Conservation (phyloP, 2,329 filamentous ascomycete species). For the Ophiostoma montium region DNA sequence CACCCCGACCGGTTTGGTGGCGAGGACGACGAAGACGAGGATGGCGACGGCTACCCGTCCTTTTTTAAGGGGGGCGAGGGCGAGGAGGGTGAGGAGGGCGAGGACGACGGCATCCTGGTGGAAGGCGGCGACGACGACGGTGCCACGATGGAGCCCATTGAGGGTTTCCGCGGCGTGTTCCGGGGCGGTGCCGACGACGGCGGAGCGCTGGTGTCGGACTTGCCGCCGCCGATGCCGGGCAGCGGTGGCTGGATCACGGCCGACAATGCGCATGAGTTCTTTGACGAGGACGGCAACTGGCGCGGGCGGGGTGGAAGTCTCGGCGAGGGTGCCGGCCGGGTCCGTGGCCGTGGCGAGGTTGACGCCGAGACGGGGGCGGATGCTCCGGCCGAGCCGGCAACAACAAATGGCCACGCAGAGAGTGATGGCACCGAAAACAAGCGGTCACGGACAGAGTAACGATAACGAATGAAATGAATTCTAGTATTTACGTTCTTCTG, state of each 20-base stretch:
- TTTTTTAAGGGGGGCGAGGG: conserved; percentile 40
- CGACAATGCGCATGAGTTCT: conserved; percentile 76
- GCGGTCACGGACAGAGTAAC: conserved; percentile 30
- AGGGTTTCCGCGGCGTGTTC: conserved; percentile 44
- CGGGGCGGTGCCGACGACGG: conserved; percentile 19
- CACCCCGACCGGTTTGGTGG: conserved; percentile 55
- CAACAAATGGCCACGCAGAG: conserved; percentile 10
- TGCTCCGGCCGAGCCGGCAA: background rate
- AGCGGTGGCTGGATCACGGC: conserved; percentile 79
- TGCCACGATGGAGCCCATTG: conserved; percentile 33
- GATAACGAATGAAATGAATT: too few species aligned
- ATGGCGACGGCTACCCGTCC: conserved; percentile 36
- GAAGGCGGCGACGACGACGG: conserved; percentile 31
- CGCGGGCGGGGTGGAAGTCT: conserved; percentile 40
- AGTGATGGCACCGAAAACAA: conserved; percentile 30
- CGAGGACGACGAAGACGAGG: conserved; percentile 41
- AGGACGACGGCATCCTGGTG: conserved; percentile 35
- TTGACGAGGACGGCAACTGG: conserved; percentile 71
- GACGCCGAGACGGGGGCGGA: conserved; percentile 25
- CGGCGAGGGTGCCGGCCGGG: conserved; percentile 50
- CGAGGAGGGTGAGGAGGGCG: conserved; percentile 37
- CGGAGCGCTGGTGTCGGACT: conserved; percentile 30
- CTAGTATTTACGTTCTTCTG: too few species aligned
- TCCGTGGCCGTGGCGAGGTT: conserved; percentile 38
- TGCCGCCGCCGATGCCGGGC: conserved; percentile 56